phyloP scores from a whole-genome alignment of 169 alveolate species.

The Plasmodium adleri region DNA sequence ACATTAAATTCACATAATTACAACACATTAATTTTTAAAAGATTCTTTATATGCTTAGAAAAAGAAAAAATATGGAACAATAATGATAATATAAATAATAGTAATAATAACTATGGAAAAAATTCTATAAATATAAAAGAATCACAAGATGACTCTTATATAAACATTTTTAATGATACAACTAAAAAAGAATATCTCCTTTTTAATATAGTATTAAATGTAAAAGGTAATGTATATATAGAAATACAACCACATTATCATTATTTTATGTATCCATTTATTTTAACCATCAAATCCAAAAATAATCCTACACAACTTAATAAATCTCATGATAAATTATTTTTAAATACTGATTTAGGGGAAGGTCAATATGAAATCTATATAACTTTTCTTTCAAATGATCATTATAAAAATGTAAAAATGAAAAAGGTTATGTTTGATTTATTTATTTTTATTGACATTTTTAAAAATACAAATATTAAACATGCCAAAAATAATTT shows the following conservation, averaged over 20 bases:
- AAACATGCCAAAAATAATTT: neutral
- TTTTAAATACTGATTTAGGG: conserved; percentile 9
- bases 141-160: too few species aligned
- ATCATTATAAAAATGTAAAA: neutral
- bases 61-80: neutral
- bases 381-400: neutral
- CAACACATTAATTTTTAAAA: conserved; percentile 22
- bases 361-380: conserved; percentile 43
- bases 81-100: neutral
- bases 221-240: conserved; percentile 10
- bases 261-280: conserved; percentile 52
- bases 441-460: conserved; percentile 6
- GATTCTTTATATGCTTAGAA: conserved; percentile 25
- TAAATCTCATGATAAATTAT: conserved; percentile 1
- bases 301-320: neutral
- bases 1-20: neutral
- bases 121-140: too few species aligned
- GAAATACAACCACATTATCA: conserved; percentile 66
- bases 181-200: conserved; percentile 10
- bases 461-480: neutral
- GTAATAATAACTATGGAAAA: neutral
- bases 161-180: neutral
- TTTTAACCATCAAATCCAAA: conserved; percentile 2
- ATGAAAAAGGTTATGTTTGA: conserved; percentile 34
- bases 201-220: conserved; percentile 16